These are phyloP conservation scores for Prunus mira DNA, from an alignment of 306 rosid genomes.

Conservation along the genomic window DNA sequence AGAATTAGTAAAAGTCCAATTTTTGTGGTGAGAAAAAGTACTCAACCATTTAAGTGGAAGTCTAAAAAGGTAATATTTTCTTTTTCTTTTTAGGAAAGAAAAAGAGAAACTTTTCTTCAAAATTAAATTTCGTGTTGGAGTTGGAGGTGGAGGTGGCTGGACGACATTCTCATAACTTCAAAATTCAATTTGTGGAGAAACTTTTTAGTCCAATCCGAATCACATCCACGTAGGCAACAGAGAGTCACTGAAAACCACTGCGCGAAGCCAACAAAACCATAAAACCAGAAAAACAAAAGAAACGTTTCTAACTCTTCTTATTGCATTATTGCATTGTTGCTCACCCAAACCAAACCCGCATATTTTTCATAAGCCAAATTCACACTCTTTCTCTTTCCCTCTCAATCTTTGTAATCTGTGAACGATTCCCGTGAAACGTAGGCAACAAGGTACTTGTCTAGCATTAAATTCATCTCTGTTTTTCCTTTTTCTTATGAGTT, in stretches of 20 bases:
- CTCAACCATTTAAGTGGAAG: too few relatives aligned
- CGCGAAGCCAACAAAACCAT: not conserved
- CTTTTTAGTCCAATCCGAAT: not conserved
- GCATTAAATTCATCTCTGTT: not conserved
- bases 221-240: constrained; percentile 8
- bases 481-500: not conserved
- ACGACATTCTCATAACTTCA: not conserved
- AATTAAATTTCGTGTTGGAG: not conserved
- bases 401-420: not conserved
- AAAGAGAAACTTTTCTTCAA: too few relatives aligned
- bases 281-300: not conserved
- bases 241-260: not conserved
- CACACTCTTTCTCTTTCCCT: not conserved
- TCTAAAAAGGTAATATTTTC: too few relatives aligned
- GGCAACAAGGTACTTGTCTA: constrained; percentile 1
- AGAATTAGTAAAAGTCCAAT: too few relatives aligned
- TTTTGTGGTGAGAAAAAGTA: too few relatives aligned
- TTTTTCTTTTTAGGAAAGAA: too few relatives aligned
- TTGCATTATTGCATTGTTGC: not conserved
- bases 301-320: not conserved
- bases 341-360: not conserved
- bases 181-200: not conserved
- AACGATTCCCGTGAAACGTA: constrained; percentile 1
- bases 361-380: not conserved
- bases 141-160: not conserved